Evolutionary conservation across 371 early-diverging fungal genomes (phyloP), one percentile per base, ranked within the genome.

Genomic region (Mycotypha africana): DNA sequence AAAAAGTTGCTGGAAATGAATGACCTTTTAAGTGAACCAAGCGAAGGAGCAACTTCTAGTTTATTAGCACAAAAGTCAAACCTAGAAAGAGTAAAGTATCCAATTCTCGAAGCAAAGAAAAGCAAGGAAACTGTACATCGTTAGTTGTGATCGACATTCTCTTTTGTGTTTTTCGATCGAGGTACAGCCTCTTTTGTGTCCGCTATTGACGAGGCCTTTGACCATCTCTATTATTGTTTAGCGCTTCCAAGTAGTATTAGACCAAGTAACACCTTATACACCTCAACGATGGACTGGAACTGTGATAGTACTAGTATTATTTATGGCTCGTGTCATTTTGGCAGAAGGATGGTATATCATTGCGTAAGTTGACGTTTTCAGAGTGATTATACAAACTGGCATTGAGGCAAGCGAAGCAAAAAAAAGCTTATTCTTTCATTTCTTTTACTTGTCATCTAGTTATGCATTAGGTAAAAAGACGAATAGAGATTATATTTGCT

Each of bases 281-380:
- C 65, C 65, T 39, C 72, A 79, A 28, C 85, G 96, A 26, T 95
- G 96, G 96, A 63, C 54, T 10, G 74, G 70, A 15, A 85, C 91
- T 1, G 79, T 57, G 17, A 56, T 78, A 2, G 50, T 82, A 17
- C 53, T 89, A 28, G 24, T 91, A 4, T 43, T 89, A 28, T 96
- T 91, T 61, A 69, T 89, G 65, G 31, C 87, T 10, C 84, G 98
- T 24, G 88, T 95, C 16, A 68, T 93, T 30, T 42, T 77, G 32
- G 79, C 85, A 7, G 88, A 94, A 53, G 95, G 95, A 14, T 97
- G 91, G 91, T 97, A 93, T 62, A 94, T 97, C 60, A 88, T 95
- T 46, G 86, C 89, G 58, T 88, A 81, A 66, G 49, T 49, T 11
- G 23, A 20, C 20, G 25, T 12, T 43, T 30, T 19, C 22, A 24